These are phyloP conservation scores for Penicillium dipodomyicola DNA, from an alignment of 495 filamentous ascomycete genomes.

Conservation along the genomic window DNA sequence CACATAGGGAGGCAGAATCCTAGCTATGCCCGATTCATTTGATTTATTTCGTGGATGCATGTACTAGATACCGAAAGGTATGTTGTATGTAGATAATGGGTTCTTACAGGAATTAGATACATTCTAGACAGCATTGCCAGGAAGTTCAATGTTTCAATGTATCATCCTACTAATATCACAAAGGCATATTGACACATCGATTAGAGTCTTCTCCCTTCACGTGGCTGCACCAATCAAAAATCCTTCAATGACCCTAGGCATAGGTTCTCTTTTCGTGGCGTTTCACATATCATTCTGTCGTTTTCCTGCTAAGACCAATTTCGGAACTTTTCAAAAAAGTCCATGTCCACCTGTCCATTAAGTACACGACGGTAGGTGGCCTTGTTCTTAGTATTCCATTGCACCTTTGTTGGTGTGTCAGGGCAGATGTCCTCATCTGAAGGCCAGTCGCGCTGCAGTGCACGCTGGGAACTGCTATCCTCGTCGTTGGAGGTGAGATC, in stretches of 20 bases:
- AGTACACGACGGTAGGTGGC: not conserved
- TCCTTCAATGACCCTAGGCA: not conserved
- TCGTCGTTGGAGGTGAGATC: not conserved
- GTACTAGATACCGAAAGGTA: not conserved
- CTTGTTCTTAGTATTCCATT: not conserved
- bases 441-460: constrained; percentile 4
- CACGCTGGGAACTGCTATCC: not conserved
- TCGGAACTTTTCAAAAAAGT: not conserved
- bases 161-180: not conserved
- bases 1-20: not conserved
- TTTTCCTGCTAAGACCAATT: not conserved
- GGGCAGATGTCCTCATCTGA: not conserved
- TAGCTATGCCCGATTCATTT: not conserved
- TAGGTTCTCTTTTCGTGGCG: not conserved
- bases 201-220: not conserved
- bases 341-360: not conserved
- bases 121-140: not conserved
- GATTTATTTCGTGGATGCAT: not conserved
- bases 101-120: not conserved
- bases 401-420: not conserved
- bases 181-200: not conserved
- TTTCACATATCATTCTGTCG: not conserved
- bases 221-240: not conserved
- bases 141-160: not conserved
- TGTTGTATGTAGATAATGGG: no score